Percentiles rank a stretch among this genome's conserved stretches.
Conservation (phyloP, 2,329 filamentous ascomycete genomes). For the Trichoderma gracile region DNA sequence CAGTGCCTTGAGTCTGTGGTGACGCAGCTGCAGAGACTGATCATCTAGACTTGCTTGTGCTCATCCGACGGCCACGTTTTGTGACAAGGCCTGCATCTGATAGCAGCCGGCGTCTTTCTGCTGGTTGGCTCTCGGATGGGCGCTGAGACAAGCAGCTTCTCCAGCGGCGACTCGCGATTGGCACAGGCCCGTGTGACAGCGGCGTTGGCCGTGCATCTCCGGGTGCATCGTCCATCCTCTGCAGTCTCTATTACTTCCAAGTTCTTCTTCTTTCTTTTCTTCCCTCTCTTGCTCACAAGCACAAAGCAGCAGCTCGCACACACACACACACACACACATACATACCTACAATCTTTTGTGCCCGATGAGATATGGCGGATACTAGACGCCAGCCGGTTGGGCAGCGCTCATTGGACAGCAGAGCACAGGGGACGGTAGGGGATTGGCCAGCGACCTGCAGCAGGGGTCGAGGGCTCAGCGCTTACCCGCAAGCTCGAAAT, state of each 20-base stretch:
- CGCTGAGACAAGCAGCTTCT: neutral
- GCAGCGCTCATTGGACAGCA: neutral
- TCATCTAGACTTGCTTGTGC: no score
- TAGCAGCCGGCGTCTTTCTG: neutral
- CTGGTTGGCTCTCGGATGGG: neutral
- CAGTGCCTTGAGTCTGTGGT: neutral
- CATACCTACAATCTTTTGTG: neutral
- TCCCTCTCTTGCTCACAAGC: no score
- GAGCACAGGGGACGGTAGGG: neutral
- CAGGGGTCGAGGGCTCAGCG: constrained; percentile 21
- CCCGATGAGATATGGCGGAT: neutral
- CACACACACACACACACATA: no score
- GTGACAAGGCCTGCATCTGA: constrained; percentile 12
- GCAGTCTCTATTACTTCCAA: no score
- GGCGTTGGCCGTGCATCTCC: constrained; percentile 3
- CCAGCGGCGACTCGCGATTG: constrained; percentile 9
- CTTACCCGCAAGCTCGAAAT: constrained; percentile 23
- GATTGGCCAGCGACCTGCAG: constrained; percentile 16
- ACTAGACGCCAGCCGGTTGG: constrained; percentile 1
- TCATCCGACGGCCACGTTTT: neutral
- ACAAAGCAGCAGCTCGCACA: no score
- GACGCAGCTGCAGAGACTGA: no score
- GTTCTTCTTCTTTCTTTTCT: no score
- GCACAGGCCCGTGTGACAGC: constrained; percentile 11
- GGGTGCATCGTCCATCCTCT: no score